phyloP scores from a whole-genome alignment of 2,329 filamentous ascomycete species.

The Hymenoscyphus salicellus region DNA sequence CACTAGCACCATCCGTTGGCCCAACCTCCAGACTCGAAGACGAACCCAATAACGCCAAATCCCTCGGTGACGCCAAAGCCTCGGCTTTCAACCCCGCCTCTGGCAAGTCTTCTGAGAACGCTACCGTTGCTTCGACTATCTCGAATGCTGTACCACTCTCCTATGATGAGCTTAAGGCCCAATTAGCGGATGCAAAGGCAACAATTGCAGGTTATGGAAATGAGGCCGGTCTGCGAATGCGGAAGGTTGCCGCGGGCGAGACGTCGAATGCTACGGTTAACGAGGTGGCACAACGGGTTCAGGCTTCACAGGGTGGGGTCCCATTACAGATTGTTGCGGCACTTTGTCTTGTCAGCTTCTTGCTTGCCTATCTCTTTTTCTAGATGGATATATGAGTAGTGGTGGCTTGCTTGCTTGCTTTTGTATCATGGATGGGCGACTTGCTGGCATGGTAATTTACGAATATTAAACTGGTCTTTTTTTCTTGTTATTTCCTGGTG shows the following conservation, averaged over 20 bases:
- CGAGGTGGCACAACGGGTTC: constrained; percentile 52
- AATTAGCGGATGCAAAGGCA: constrained; percentile 72
- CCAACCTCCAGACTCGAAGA: constrained; percentile 34
- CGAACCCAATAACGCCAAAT: constrained; percentile 37
- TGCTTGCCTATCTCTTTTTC: constrained; percentile 96
- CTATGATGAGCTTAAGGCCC: constrained; percentile 64
- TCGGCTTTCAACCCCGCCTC: constrained; percentile 27
- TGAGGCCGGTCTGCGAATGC: constrained; percentile 73
- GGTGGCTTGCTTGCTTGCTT: not conserved
- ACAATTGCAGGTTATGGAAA: constrained; percentile 67
- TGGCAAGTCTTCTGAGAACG: constrained; percentile 42
- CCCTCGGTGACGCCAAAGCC: constrained; percentile 39
- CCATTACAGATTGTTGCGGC: constrained; percentile 80
- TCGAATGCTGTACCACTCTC: constrained; percentile 37
- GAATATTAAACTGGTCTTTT: not conserved
- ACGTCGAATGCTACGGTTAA: constrained; percentile 45
- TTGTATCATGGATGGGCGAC: not conserved
- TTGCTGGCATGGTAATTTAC: not conserved
- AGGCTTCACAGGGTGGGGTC: constrained; percentile 59
- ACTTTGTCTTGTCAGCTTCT: constrained; percentile 83
- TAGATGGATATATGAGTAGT: constrained; percentile 44
- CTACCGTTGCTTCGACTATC: constrained; percentile 35
- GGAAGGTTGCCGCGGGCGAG: constrained; percentile 63
- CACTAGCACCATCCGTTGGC: constrained; percentile 15
- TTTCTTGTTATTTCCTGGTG: not conserved